These are phyloP conservation scores for Fragaria nilgerrensis DNA, from an alignment of 306 rosid genomes.

Conservation along the genomic window DNA sequence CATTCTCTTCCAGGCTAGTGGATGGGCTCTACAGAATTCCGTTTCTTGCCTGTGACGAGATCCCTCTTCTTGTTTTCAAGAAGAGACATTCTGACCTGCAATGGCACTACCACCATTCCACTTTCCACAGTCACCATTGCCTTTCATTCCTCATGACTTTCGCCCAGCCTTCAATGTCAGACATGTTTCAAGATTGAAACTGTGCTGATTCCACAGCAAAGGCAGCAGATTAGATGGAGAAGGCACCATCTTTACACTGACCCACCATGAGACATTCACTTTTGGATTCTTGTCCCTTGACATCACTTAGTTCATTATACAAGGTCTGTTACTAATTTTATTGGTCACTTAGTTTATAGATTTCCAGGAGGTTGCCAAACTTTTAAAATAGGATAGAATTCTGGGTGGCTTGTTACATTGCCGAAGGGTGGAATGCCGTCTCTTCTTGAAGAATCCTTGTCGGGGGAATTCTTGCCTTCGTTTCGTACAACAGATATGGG, in stretches of 20 bases:
- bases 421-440: slow-evolving; percentile 39
- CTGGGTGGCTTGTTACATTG: slow-evolving; percentile 46
- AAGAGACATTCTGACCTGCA: slow-evolving; percentile 72
- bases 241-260: slow-evolving; percentile 79
- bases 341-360: slow-evolving; percentile 81
- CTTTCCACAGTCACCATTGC: slow-evolving; percentile 74
- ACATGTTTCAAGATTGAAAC: slow-evolving; percentile 71
- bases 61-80: slow-evolving; percentile 66
- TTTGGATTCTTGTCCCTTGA: slow-evolving; percentile 93
- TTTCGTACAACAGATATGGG: slow-evolving; percentile 8
- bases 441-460: slow-evolving; percentile 37
- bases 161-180: slow-evolving; percentile 77
- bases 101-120: slow-evolving; percentile 69
- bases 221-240: slow-evolving; percentile 83
- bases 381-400: slow-evolving; percentile 44
- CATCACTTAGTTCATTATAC: slow-evolving; percentile 75
- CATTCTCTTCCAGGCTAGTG: slow-evolving; percentile 81
- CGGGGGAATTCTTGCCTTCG: slow-evolving; percentile 25
- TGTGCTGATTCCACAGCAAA: slow-evolving; percentile 74
- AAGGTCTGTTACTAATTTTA: slow-evolving; percentile 97
- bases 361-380: slow-evolving; percentile 54
- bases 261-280: slow-evolving; percentile 90
- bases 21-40: slow-evolving; percentile 78
- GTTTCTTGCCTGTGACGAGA: slow-evolving; percentile 69
- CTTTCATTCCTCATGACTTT: slow-evolving; percentile 71